Base-by-base conservation (phyloP, 805 yeast species). In the Candida maltosa region DNA sequence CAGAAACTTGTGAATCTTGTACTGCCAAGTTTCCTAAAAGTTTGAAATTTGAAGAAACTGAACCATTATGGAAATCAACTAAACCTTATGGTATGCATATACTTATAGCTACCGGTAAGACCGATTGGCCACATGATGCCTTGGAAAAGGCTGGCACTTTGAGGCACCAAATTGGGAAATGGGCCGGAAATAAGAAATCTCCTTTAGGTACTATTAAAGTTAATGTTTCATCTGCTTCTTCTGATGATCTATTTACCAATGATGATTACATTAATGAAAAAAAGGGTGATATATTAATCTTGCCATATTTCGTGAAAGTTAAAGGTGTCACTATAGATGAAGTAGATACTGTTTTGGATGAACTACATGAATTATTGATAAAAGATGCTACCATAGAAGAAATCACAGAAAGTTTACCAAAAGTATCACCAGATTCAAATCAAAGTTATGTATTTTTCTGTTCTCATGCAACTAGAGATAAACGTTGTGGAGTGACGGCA, bases 401-500 rank as follows among this genome's bases (percentile, higher is more conserved):
- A 10, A 41, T 52, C 27, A 44, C 40, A 20, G 16, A 10, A 8
- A 7, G 3, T 2, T 15, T 38, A 11, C 39, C 42, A 9, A 33
- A 59, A 12, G 60, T 62, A 34, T 29, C 44, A 9, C 55, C 76
- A 3, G 59, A 61, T 37, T 21, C 40, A 4, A 47, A 51, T 39
- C 56, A 56, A 28, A 56, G 83, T 1, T 75, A 72, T 48, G 68
- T 91, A 2, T 72, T 93, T 32, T 58, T 93, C 34, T 91, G 98
- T 51, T 89, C 97, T 0, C 98, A 91, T 59, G 70, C 72, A 32
- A 86, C 94, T 8, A 79, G 97, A 57, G 98, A 91, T 55, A 89
- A 87, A 56, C 69, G 91, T 42, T 91, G 98, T 60, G 97, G 96
- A 32, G 69, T 87, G 31, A 87, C 97, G 1, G 97, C 97, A 0